Evolutionary conservation across 2,329 filamentous ascomycete species (phyloP), one percentile per base, ranked within the genome.

Genomic region (Cytospora leucostoma): DNA sequence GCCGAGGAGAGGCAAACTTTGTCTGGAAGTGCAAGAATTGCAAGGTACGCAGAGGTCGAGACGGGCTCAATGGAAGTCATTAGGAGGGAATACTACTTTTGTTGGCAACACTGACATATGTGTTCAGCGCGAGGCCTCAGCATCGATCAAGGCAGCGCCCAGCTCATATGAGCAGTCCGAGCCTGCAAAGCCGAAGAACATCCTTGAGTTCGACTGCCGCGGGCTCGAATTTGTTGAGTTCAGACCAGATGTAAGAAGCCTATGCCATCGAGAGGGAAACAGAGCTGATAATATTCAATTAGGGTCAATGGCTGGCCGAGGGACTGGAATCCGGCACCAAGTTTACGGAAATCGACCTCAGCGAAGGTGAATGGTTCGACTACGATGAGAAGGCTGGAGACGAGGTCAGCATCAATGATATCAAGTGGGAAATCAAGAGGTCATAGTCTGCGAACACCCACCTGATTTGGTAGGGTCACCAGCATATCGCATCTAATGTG

Each of bases 11-110:
- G 77, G 95, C 95, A 66, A 98, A 98, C 77, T 99, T 99, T 77
- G 95, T 99, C n/a, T 99, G 95, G 94, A 93, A 88, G 76, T 99
- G 95, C 84, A 97, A 96, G 78, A 94, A 95, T 74, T 99, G 95
- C 88, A 96, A 95, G 86, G 93, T 95, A 69, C 35, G 78, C 74
- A 40, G 32, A 8, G 27, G 19, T 4, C 38, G 17, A 1, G 8
- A 15, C 2, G 4, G 4, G 11, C 38, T n/a, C 34, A 7, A 10
- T 19, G 21, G 1, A n/a, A 11, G 17, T 44, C 4, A 40, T 59
- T 6, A 33, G 27, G 19, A 61, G 35, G 32, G 27, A n/a, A 17
- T 8, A 4, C 7, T 11, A 3, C n/a, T 10, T 33, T 49, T 15
- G 40, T 56, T 65, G 38, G 63, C 50, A n/a, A 37, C 21, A n/a